Base-by-base conservation (phyloP, 441 rosid species). In the Biscutella laevigata region DNA sequence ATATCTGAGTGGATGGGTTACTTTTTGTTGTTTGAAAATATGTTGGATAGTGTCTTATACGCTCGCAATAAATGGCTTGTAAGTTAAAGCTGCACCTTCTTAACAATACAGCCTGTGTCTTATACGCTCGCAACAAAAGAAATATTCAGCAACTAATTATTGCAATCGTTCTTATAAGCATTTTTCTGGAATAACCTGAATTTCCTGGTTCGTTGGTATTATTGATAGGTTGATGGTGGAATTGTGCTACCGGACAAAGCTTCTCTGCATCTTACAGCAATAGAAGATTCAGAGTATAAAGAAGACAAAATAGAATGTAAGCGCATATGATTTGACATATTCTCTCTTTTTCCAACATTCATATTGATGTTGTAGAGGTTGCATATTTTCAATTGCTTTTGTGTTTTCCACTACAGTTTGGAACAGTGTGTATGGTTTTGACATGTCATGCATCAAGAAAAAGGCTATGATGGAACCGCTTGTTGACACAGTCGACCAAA, bases 1-100 rank as follows among this genome's bases (percentile, higher is more conserved):
- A 82, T 94, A 58, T 94, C 97, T 13, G 97, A 94, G 74, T 89
- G 99, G 97, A 94, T 89, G 99, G 99, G 97, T 25, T 94, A 94
- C 72, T 94, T 94, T 70, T 65, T 94, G 62, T 67, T 94, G 74
- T 94, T 79, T 43, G 99, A 94, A 72, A 94, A 94, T 56, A 94
- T 94, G 99, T 61, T 94, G 58, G 72, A 89, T 53, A 84, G 96
- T 8, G 95, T 89, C 64, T 67, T 94, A 38, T 94, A 86, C 64
- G 95, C 99, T 8, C 96, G 97, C 30, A 77, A 94, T 68, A 89
- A 94, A 72, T 94, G 99, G 99, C 97, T 94, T 66, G 97, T 94
- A 71, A 82, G 99, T 81, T 33, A 12, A 62, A 21, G 8, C 10
- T 52, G 14, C 34, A 38, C 44, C 35, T 62, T n/a, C n/a, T n/a